Percentiles rank a stretch among this genome's conserved stretches.
Conservation (phyloP, 768 basidiomycete species). For the Podaxis carcinomalis region DNA sequence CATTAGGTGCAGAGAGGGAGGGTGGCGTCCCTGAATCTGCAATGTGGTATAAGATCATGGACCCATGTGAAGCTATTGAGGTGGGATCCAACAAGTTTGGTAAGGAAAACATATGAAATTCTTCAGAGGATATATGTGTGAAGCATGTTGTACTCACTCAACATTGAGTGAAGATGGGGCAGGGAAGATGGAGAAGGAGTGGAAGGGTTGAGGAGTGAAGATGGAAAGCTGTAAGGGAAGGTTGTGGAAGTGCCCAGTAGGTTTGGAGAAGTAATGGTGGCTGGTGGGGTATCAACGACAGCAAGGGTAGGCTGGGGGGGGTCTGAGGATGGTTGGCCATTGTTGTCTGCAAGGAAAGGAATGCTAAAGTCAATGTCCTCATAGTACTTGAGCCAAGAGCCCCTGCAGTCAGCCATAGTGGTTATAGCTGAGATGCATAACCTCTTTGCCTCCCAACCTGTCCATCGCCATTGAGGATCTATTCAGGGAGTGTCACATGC, state of each 20-base stretch:
- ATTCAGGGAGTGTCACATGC: background rate
- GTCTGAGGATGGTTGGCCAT: background rate
- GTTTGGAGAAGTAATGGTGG: background rate
- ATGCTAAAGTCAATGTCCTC: conserved; percentile 19
- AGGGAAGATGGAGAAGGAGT: background rate
- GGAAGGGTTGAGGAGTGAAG: conserved; percentile 7
- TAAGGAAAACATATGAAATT: conserved; percentile 11
- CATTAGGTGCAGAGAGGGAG: background rate
- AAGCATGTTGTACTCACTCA: background rate
- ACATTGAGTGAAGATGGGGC: background rate
- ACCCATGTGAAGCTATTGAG: conserved; percentile 17
- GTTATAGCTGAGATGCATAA: background rate
- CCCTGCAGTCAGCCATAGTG: conserved; percentile 1
- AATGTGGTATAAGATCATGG: conserved; percentile 33
- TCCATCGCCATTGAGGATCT: background rate
- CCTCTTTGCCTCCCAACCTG: background rate
- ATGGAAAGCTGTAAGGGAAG: conserved; percentile 4
- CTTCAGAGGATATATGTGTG: conserved; percentile 3
- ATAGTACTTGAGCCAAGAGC: conserved; percentile 20
- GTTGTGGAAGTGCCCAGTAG: background rate
- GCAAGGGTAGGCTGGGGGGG: background rate
- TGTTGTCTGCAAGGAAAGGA: conserved; percentile 6
- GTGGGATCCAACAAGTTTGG: conserved; percentile 12
- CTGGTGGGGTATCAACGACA: background rate
- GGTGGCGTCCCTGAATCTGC: conserved; percentile 16